phyloP scores from a whole-genome alignment of 345 rosid genomes.

The Geranium rotundifolium region DNA sequence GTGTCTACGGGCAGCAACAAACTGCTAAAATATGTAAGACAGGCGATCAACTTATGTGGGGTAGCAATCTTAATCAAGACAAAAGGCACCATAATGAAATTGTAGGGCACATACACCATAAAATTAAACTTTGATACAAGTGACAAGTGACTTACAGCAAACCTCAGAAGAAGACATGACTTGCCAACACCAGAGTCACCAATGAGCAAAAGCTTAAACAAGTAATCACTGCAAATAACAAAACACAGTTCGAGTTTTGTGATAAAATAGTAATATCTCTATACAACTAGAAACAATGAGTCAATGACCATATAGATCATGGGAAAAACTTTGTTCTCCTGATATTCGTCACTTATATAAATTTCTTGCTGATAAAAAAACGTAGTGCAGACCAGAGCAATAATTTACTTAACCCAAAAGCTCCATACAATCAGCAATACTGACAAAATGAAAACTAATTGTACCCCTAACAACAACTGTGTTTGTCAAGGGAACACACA shows the following conservation, averaged over 20 bases:
- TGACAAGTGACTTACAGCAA: constrained; percentile 32
- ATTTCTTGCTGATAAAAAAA: too few species aligned
- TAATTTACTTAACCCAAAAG: too few species aligned
- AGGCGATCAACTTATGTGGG: background rate
- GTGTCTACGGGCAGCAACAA: too few species aligned
- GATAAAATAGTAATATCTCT: background rate
- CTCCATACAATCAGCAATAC: too few species aligned
- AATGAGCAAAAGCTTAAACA: constrained; percentile 40
- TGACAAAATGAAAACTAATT: too few species aligned
- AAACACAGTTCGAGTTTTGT: background rate
- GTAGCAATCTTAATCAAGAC: background rate
- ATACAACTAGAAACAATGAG: background rate
- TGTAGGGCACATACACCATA: background rate
- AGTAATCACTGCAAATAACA: constrained; percentile 36
- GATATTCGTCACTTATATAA: too few species aligned
- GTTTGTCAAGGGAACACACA: too few species aligned
- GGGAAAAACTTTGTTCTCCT: background rate
- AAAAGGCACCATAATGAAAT: background rate
- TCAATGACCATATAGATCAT: background rate
- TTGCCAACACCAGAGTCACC: constrained; percentile 47
- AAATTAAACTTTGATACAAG: too few species aligned
- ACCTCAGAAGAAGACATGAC: constrained; percentile 41
- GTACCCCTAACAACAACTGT: too few species aligned
- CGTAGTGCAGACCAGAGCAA: too few species aligned
- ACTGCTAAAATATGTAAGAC: too few species aligned